These are phyloP conservation scores for Zangia roseola DNA, from an alignment of 768 basidiomycete species.

Conservation along the genomic window DNA sequence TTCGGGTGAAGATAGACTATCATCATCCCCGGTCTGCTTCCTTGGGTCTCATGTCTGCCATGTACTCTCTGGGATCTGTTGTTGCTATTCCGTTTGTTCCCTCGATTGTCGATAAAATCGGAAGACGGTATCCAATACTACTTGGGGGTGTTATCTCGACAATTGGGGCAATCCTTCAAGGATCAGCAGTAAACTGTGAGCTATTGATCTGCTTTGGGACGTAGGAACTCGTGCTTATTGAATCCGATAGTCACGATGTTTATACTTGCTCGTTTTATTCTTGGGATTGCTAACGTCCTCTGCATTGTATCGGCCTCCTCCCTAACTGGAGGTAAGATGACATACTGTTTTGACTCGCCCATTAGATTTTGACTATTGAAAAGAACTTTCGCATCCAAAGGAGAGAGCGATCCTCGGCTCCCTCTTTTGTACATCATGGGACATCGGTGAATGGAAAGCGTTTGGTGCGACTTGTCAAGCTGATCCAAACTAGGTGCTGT, in stretches of 20 bases:
- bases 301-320: constrained; percentile 1
- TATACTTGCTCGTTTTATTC: constrained; percentile 4
- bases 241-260: neutral
- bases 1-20: constrained; percentile 44
- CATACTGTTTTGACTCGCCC: no score
- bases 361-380: no score
- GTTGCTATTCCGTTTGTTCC: constrained; percentile 43
- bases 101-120: constrained; percentile 7
- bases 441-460: constrained; percentile 10
- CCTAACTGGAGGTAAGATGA: constrained; percentile 7
- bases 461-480: no score
- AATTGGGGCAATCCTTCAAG: constrained; percentile 12
- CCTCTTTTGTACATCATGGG: constrained; percentile 1
- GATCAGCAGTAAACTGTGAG: constrained; percentile 14
- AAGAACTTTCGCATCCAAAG: constrained; percentile 19
- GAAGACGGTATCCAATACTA: constrained; percentile 14
- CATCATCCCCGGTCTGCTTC: constrained; percentile 50
- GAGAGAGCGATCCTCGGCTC: constrained; percentile 5
- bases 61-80: constrained; percentile 59
- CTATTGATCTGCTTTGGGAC: neutral
- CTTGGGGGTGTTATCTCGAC: constrained; percentile 4
- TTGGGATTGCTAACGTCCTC: neutral
- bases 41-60: constrained; percentile 49
- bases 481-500: constrained; percentile 14
- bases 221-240: neutral